phyloP scores from a whole-genome alignment of 345 rosid genomes.

The Excoecaria agallocha region DNA sequence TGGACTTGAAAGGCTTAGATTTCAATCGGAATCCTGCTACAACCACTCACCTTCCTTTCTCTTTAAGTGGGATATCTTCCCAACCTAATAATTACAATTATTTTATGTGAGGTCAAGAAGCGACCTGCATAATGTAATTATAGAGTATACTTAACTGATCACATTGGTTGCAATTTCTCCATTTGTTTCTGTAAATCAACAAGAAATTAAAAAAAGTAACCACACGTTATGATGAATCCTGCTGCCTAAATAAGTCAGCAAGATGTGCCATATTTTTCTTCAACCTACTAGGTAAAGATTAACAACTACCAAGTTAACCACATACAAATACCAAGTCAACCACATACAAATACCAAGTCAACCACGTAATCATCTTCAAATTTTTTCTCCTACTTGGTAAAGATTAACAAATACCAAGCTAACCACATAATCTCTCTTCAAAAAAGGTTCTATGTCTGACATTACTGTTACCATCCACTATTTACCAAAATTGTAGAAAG shows the following conservation, averaged over 20 bases:
- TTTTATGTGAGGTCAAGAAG: not conserved
- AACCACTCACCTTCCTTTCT: not conserved
- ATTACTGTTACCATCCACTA: not conserved
- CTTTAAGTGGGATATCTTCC: not conserved
- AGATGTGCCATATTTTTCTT: not conserved
- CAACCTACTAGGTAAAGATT: not conserved
- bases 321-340: conserved; percentile 1
- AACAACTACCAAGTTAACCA: too few species aligned
- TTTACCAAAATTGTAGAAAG: not conserved
- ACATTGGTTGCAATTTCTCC: not conserved
- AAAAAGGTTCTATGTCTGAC: not conserved
- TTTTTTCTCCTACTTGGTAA: not conserved
- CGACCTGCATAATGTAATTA: not conserved
- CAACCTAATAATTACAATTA: not conserved
- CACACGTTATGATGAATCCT: not conserved
- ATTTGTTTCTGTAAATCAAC: too few species aligned
- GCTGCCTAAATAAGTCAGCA: not conserved
- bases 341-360: not conserved
- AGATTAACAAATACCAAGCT: not conserved
- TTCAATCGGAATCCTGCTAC: not conserved
- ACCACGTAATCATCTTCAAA: not conserved
- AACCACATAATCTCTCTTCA: not conserved
- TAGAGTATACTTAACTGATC: not conserved
- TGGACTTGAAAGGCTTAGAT: not conserved
- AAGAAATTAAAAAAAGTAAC: not conserved